Conservation (phyloP, 2,329 filamentous ascomycete genomes). For the Falciphora oryzae region DNA sequence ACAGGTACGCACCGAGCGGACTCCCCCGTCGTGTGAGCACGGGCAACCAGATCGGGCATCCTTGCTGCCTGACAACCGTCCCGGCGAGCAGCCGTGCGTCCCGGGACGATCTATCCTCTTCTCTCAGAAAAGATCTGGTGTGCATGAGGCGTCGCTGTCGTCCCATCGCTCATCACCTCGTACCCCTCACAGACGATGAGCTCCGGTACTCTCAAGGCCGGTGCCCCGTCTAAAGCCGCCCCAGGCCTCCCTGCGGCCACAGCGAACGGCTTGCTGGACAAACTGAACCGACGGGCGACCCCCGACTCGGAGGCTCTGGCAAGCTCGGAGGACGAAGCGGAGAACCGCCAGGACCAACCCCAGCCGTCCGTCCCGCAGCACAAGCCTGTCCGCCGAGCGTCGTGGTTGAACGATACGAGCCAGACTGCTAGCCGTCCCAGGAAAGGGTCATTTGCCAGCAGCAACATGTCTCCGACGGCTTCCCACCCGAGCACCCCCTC, state of each 20-base stretch:
- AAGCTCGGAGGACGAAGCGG: conserved; percentile 88
- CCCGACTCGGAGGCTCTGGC: conserved; percentile 91
- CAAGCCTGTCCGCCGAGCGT: conserved; percentile 66
- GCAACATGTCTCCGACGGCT: conserved; percentile 69
- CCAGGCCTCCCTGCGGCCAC: conserved; percentile 39
- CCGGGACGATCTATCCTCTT: neutral
- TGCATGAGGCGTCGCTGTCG: neutral
- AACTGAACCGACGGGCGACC: conserved; percentile 75
- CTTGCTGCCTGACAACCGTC: neutral
- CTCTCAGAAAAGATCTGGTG: neutral
- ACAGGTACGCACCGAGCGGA: neutral
- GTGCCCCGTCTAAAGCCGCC: conserved; percentile 45
- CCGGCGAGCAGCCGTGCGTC: neutral
- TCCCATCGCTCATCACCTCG: conserved; percentile 5
- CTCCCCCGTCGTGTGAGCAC: neutral
- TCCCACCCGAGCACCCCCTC: conserved; percentile 80
- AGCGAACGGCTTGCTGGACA: conserved; percentile 62
- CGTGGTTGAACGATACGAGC: conserved; percentile 80
- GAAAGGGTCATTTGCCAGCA: conserved; percentile 71
- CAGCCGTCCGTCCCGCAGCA: conserved; percentile 43
- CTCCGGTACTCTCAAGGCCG: conserved; percentile 41
- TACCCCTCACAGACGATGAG: conserved; percentile 38
- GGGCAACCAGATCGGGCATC: neutral
- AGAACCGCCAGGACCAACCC: conserved; percentile 51
- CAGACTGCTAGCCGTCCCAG: conserved; percentile 58